Conservation (phyloP, 805 yeast genomes). For the Candida tibetensis region DNA sequence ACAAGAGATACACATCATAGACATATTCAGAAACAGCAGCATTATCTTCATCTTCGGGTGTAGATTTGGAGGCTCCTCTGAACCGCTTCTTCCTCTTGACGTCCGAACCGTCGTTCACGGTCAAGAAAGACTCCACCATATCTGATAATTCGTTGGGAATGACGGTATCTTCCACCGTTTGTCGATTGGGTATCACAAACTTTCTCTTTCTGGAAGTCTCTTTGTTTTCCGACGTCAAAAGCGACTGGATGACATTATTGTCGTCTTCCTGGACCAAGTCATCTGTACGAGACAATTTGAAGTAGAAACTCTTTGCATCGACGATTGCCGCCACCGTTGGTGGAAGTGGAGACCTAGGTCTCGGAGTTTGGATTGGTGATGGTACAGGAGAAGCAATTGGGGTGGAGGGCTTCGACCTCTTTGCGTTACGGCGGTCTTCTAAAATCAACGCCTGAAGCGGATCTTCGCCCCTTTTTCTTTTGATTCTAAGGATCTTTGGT, state of each 20-base stretch:
- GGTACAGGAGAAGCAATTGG: slow-evolving; percentile 27
- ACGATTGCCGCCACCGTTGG: neutral
- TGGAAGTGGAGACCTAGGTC: slow-evolving; percentile 26
- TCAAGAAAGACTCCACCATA: slow-evolving; percentile 65
- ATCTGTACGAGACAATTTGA: slow-evolving; percentile 37
- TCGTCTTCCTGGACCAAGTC: slow-evolving; percentile 12
- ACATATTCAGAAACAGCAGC: slow-evolving; percentile 63
- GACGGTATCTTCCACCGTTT: slow-evolving; percentile 30
- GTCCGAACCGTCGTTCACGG: slow-evolving; percentile 25
- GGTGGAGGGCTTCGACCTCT: slow-evolving; percentile 42
- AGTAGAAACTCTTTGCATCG: slow-evolving; percentile 19
- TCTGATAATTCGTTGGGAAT: slow-evolving; percentile 66
- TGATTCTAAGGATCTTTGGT: slow-evolving; percentile 76
- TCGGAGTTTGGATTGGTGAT: slow-evolving; percentile 30
- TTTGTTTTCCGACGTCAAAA: slow-evolving; percentile 7
- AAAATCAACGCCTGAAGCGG: slow-evolving; percentile 77
- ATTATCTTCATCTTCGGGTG: neutral
- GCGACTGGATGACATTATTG: slow-evolving; percentile 8
- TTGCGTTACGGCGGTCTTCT: slow-evolving; percentile 36
- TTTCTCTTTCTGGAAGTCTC: slow-evolving; percentile 18
- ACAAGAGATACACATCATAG: slow-evolving; percentile 70
- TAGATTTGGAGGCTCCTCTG: neutral
- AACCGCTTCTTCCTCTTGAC: slow-evolving; percentile 10
- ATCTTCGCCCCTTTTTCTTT: slow-evolving; percentile 82
- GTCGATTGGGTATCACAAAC: slow-evolving; percentile 36